phyloP scores from a whole-genome alignment of 805 yeast species.

The Candida loeiensis region DNA sequence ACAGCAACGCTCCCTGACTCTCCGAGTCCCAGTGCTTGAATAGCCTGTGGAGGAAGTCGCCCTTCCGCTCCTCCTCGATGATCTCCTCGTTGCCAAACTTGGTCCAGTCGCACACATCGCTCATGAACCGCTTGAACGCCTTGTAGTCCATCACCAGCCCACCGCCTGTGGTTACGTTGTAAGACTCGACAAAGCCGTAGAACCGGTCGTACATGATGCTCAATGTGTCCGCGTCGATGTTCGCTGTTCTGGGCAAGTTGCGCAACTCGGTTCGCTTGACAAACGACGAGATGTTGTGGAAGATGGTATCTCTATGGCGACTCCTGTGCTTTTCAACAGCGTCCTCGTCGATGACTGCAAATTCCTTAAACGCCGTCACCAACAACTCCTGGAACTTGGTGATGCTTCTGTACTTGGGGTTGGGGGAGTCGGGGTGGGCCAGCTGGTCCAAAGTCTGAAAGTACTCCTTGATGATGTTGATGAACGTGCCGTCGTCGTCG shows the following conservation, averaged over 20 bases:
- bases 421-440: slow-evolving; percentile 69
- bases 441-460: slow-evolving; percentile 73
- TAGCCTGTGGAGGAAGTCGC: slow-evolving; percentile 53
- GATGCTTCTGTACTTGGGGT: slow-evolving; percentile 59
- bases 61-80: slow-evolving; percentile 15
- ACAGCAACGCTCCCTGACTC: slow-evolving; percentile 50
- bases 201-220: slow-evolving; percentile 81
- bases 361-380: slow-evolving; percentile 91
- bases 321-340: slow-evolving; percentile 65
- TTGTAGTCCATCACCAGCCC: slow-evolving; percentile 74
- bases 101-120: slow-evolving; percentile 79
- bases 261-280: slow-evolving; percentile 90
- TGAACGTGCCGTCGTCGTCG: slow-evolving; percentile 90
- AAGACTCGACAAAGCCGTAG: slow-evolving; percentile 70
- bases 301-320: slow-evolving; percentile 70
- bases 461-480: slow-evolving; percentile 78
- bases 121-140: slow-evolving; percentile 69
- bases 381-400: slow-evolving; percentile 86
- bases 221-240: slow-evolving; percentile 54
- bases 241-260: slow-evolving; percentile 71
- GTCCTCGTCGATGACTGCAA: slow-evolving; percentile 73
- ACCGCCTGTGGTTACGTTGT: slow-evolving; percentile 45
- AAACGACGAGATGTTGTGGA: slow-evolving; percentile 82
- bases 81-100: slow-evolving; percentile 16
- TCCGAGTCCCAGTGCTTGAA: slow-evolving; percentile 71